phyloP scores from a whole-genome alignment of 2,329 filamentous ascomycete species.

The Emergomyces orientalis region DNA sequence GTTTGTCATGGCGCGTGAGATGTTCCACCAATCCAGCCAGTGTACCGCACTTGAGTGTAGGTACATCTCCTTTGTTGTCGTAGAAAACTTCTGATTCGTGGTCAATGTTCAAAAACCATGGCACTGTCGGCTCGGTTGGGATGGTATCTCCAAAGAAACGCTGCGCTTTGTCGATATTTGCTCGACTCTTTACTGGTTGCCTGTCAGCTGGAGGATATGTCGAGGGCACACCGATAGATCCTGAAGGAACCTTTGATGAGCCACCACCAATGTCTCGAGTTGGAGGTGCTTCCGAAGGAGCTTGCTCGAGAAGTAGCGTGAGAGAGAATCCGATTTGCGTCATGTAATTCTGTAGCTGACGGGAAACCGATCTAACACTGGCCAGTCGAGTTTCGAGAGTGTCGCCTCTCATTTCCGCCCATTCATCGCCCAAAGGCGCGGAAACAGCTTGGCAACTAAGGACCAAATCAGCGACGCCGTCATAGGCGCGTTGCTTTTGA shows the following conservation, averaged over 20 bases:
- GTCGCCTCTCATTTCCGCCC: slow-evolving; percentile 84
- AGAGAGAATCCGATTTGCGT: slow-evolving; percentile 82
- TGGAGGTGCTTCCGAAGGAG: slow-evolving; percentile 45
- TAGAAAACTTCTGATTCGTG: slow-evolving; percentile 83
- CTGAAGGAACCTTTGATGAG: slow-evolving; percentile 15
- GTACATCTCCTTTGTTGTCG: slow-evolving; percentile 68
- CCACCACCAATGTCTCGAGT: neutral
- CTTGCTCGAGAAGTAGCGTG: slow-evolving; percentile 75
- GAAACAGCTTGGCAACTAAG: slow-evolving; percentile 85
- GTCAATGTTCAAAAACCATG: slow-evolving; percentile 73
- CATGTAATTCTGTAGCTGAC: slow-evolving; percentile 75
- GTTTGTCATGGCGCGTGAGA: slow-evolving; percentile 86
- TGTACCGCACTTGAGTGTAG: slow-evolving; percentile 79
- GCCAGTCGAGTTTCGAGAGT: slow-evolving; percentile 78
- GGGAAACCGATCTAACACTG: slow-evolving; percentile 65
- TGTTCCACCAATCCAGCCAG: slow-evolving; percentile 85
- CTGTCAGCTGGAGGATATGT: slow-evolving; percentile 33
- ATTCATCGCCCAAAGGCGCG: slow-evolving; percentile 85
- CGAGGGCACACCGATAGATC: slow-evolving; percentile 38
- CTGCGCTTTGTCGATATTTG: slow-evolving; percentile 40
- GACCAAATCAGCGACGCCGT: slow-evolving; percentile 82
- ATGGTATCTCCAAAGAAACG: slow-evolving; percentile 34
- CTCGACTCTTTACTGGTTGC: slow-evolving; percentile 30
- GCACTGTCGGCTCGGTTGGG: slow-evolving; percentile 43
- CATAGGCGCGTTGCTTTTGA: slow-evolving; percentile 89